phyloP scores from a whole-genome alignment of 441 rosid species.

The Aleurites moluccanus region DNA sequence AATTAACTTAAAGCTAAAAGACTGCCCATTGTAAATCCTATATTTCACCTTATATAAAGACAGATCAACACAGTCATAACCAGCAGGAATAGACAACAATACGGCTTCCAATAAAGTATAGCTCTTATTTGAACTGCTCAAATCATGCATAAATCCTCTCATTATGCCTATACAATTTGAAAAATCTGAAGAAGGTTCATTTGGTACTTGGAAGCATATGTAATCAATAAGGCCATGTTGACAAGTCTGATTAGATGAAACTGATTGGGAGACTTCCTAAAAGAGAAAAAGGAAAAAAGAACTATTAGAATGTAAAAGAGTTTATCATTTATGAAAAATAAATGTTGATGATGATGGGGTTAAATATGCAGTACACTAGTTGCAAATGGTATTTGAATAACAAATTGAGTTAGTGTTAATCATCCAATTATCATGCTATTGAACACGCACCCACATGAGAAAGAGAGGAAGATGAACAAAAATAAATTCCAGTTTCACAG shows the following conservation, averaged over 20 bases:
- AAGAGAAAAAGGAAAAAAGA: conserved; percentile 11
- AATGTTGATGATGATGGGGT: background rate
- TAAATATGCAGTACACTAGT: background rate
- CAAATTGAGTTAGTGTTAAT: background rate
- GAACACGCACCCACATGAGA: background rate
- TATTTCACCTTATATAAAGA: conserved; percentile 74
- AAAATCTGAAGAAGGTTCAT: conserved; percentile 45
- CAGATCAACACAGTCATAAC: conserved; percentile 68
- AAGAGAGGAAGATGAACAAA: background rate
- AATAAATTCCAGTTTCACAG: background rate
- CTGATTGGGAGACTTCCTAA: conserved; percentile 45
- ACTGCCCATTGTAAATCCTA: conserved; percentile 5
- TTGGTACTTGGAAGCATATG: conserved; percentile 69
- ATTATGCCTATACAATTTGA: conserved; percentile 66
- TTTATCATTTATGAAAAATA: background rate
- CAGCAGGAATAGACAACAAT: conserved; percentile 64
- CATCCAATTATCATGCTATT: background rate
- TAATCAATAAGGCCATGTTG: conserved; percentile 56
- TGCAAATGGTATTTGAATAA: background rate
- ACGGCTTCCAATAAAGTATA: conserved; percentile 59
- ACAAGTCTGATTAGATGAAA: conserved; percentile 34
- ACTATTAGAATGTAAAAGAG: conserved; percentile 2
- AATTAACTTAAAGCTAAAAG: conserved; percentile 1
- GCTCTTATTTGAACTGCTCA: conserved; percentile 39
- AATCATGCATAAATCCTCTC: conserved; percentile 55